Evolutionary conservation across 164 flowering plant species (phyloP), one percentile per base, ranked within the genome.

Genomic region (Nymphaea colorata): DNA sequence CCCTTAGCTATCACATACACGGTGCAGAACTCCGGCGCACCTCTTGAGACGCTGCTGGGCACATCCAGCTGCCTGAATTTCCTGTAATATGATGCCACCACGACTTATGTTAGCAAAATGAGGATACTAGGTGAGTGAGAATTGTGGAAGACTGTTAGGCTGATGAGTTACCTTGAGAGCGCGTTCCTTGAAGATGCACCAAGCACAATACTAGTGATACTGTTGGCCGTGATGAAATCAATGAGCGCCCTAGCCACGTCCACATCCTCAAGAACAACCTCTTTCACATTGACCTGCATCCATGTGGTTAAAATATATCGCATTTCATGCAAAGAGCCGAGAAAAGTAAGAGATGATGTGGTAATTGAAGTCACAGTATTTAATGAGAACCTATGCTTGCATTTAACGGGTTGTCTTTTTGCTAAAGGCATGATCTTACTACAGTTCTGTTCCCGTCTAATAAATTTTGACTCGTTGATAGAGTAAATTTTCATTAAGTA

Each of bases 11-110:
- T 79, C 1, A 89, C 89, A 70, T 83, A 87, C 15, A 94, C 93
- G 0, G 89, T 71, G 66, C 96, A 88, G 69, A 82, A 94, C 12
- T 84, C 89, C 14, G 97, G 98, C 4, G 88, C 91, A 65, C 64
- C 42, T 73, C 85, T 91, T 16, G 65, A 66, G 53, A 93, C 14
- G 43, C 36, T 18, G 7, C 77, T 65, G 14, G 88, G 77, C 5
- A 94, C 82, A 67, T 94, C 96, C 12, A 51, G 62, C 43, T 66
- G 74, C 79, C 76, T 85, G 63, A 87, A 81, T 67, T 80, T 87
- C 77, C 91, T 89, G 82, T 12, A 17, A n/a, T 3, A 41, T 8
- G 14, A 64, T 67, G 18, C 61, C 8, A 42, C 14, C 36, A 25
- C 1, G 36, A 25, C 36, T 25, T 25, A 25, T 25, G 36, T 25